Percentiles rank a stretch among this genome's conserved stretches.
Conservation (phyloP, 2,329 filamentous ascomycete genomes). For the Monilinia laxa region DNA sequence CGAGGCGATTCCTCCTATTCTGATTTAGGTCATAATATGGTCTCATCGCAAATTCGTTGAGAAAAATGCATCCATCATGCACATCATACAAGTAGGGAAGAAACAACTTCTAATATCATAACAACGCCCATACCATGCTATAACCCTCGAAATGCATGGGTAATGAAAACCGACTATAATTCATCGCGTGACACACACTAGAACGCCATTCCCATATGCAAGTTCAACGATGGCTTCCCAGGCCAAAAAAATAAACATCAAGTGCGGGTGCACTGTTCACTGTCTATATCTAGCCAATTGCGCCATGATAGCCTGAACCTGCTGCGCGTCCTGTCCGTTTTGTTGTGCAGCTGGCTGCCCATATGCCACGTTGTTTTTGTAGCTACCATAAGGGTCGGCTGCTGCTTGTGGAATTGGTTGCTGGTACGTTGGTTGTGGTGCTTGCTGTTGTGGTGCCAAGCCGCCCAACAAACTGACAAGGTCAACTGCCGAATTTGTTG, state of each 20-base stretch:
- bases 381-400: slow-evolving; percentile 21
- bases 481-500: slow-evolving; percentile 42
- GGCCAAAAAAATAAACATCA: background rate
- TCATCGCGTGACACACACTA: slow-evolving; percentile 1
- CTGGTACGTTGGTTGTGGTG: slow-evolving; percentile 31
- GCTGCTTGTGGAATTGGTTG: slow-evolving; percentile 32
- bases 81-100: background rate
- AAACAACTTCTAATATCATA: slow-evolving; percentile 2
- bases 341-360: slow-evolving; percentile 30
- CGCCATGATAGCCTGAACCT: slow-evolving; percentile 73
- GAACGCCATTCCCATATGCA: slow-evolving; percentile 4
- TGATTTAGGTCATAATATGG: background rate
- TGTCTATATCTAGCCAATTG: slow-evolving; percentile 66
- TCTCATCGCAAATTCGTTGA: background rate
- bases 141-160: background rate
- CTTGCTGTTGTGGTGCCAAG: slow-evolving; percentile 31
- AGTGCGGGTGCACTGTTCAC: slow-evolving; percentile 35
- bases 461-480: slow-evolving; percentile 39
- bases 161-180: background rate
- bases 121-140: slow-evolving; percentile 1
- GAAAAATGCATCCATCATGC: slow-evolving; percentile 1
- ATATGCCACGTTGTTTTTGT: slow-evolving; percentile 14
- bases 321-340: slow-evolving; percentile 46
- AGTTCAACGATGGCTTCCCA: background rate
- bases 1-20: background rate